These are phyloP conservation scores for Orbilia brochopaga DNA, from an alignment of 2,329 filamentous ascomycete species.

Conservation along the genomic window DNA sequence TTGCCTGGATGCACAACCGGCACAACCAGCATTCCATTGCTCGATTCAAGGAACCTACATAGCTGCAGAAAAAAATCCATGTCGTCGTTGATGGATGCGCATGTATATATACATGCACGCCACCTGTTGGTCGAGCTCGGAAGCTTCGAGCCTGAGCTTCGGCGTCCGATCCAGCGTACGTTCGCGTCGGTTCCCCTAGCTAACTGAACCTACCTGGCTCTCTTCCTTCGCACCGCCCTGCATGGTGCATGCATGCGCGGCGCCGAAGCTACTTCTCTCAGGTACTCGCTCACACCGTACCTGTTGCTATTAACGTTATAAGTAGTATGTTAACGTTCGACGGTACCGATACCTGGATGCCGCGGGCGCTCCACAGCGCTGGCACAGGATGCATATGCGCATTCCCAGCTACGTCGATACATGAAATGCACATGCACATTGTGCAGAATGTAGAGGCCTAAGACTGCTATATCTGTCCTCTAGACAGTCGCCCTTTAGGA, in stretches of 20 bases:
- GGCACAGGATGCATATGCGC: conserved; percentile 18
- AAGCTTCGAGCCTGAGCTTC: conserved; percentile 2
- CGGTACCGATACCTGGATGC: background rate
- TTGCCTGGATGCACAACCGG: conserved; percentile 5
- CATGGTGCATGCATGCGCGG: conserved; percentile 25
- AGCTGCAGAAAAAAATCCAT: background rate
- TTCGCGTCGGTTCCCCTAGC: background rate
- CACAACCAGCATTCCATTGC: conserved; percentile 8
- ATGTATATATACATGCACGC: background rate
- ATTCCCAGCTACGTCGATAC: conserved; percentile 18
- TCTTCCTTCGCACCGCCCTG: conserved; percentile 29
- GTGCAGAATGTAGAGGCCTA: too few relatives aligned
- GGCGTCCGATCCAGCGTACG: conserved; percentile 13
- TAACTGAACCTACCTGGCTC: too few relatives aligned
- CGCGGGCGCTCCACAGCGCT: too few relatives aligned
- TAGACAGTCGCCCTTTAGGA: conserved; percentile 23
- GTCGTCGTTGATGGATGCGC: conserved; percentile 3
- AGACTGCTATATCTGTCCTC: conserved; percentile 3
- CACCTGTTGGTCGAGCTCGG: conserved; percentile 1
- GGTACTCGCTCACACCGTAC: conserved; percentile 20
- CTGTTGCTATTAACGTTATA: too few relatives aligned
- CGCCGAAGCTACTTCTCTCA: conserved; percentile 12
- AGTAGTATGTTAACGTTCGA: too few relatives aligned
- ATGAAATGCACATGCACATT: too few relatives aligned
- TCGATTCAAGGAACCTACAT: background rate